Percentiles rank a stretch among this genome's conserved stretches.
phyloP scores from a whole-genome alignment of 495 filamentous ascomycete genomes.

The Hypomontagnella monticulosa region DNA sequence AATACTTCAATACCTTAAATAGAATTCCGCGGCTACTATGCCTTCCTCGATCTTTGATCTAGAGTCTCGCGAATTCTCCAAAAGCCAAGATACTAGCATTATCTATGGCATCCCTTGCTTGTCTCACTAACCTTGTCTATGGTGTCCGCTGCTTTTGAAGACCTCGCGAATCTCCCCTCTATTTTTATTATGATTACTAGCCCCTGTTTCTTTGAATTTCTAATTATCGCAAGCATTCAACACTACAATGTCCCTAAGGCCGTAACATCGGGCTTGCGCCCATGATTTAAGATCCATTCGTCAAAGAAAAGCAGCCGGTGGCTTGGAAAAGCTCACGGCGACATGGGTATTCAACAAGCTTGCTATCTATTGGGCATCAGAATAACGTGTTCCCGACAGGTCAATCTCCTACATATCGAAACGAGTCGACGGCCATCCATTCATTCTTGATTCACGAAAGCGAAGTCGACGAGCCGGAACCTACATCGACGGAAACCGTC shows the following conservation, averaged over 20 bases:
- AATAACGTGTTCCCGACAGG: slow-evolving; percentile 29
- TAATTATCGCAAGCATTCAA: slow-evolving; percentile 15
- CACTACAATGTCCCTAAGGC: slow-evolving; percentile 16
- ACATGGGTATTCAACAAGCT: slow-evolving; percentile 22
- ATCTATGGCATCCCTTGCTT: slow-evolving; percentile 24
- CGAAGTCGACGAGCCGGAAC: slow-evolving; percentile 14
- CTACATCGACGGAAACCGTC: slow-evolving; percentile 27
- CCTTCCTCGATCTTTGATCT: not conserved
- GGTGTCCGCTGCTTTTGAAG: not conserved
- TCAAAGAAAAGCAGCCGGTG: slow-evolving; percentile 10
- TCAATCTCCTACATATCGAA: slow-evolving; percentile 21
- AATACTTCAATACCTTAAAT: not conserved
- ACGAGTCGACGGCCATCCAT: slow-evolving; percentile 10
- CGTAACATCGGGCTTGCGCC: slow-evolving; percentile 21
- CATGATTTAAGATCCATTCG: slow-evolving; percentile 12
- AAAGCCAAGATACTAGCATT: not conserved
- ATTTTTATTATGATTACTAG: slow-evolving; percentile 2
- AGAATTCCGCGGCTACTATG: slow-evolving; percentile 2
- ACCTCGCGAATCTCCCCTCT: not conserved
- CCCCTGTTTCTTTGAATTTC: not conserved
- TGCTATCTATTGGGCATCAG: slow-evolving; percentile 20
- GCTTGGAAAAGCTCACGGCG: slow-evolving; percentile 12
- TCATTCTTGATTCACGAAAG: slow-evolving; percentile 23
- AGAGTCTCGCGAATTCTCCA: slow-evolving; percentile 4
- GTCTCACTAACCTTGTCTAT: slow-evolving; percentile 1